Conservation (phyloP, 176 grass and related monocot genomes). For the Triticum urartu region DNA sequence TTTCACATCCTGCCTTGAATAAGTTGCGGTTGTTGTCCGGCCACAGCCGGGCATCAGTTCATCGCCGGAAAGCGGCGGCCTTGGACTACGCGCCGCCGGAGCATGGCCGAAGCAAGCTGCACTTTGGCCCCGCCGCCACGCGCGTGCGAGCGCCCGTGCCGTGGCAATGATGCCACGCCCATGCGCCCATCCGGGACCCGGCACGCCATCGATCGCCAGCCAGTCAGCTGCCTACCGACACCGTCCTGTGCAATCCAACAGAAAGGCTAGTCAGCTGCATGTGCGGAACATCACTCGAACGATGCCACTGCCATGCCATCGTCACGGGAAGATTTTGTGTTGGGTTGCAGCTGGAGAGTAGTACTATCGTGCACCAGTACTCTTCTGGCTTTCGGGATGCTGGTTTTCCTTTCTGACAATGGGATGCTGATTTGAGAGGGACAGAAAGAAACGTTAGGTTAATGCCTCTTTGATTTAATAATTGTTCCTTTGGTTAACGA, state of each 20-base stretch:
- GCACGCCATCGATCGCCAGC: neutral
- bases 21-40: neutral
- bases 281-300: neutral
- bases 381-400: constrained; percentile 8
- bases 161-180: constrained; percentile 10
- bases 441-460: neutral
- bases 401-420: neutral
- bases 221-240: neutral
- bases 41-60: neutral
- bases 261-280: neutral
- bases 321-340: neutral
- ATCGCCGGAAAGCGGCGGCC: neutral
- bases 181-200: neutral
- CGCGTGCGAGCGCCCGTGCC: neutral
- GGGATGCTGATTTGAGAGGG: constrained; percentile 25
- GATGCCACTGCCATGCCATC: neutral
- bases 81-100: neutral
- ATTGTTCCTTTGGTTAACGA: neutral
- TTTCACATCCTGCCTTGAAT: neutral
- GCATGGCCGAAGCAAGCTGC: neutral
- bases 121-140: neutral
- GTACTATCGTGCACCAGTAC: neutral
- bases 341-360: neutral
- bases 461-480: neutral
- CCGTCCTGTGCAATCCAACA: constrained; percentile 5